Evolutionary conservation across 768 basidiomycete species (phyloP).

Genomic region (Paxillus rubicundulus): DNA sequence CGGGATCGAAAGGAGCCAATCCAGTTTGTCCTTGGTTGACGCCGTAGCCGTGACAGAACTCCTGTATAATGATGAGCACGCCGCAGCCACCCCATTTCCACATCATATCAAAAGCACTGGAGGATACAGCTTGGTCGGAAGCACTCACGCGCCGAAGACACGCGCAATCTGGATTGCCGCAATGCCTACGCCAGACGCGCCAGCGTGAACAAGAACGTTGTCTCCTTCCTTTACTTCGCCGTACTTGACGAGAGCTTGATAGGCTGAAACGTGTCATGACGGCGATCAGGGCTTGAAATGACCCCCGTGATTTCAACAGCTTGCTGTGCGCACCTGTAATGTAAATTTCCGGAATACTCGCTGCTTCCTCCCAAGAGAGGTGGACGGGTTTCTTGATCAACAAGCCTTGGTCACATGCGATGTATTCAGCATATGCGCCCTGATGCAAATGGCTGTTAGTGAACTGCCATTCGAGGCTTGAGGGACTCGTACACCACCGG

Average conservation of each 20-base stretch:
- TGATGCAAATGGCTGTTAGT: constrained; percentile 27
- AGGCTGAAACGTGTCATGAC: constrained; percentile 38
- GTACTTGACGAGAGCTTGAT: constrained; percentile 62
- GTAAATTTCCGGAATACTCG: constrained; percentile 85
- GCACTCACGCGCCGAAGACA: constrained; percentile 64
- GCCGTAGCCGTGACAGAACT: constrained; percentile 80
- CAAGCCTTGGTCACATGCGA: constrained; percentile 63
- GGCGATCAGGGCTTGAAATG: constrained; percentile 3
- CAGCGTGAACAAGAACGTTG: constrained; percentile 85
- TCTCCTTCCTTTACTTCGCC: constrained; percentile 69
- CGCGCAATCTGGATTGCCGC: constrained; percentile 88
- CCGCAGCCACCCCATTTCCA: background rate
- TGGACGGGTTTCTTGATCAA: constrained; percentile 70
- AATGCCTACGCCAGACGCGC: constrained; percentile 86
- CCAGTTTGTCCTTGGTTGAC: constrained; percentile 78
- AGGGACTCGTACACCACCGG: constrained; percentile 62
- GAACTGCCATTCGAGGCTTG: background rate
- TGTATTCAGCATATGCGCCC: constrained; percentile 92
- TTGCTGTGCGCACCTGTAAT: constrained; percentile 62
- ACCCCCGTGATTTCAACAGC: constrained; percentile 2
- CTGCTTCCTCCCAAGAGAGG: constrained; percentile 81
- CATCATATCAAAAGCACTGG: constrained; percentile 3
- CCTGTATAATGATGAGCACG: constrained; percentile 35
- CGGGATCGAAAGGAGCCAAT: constrained; percentile 66
- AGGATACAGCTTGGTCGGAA: background rate